Evolutionary conservation across 768 basidiomycete genomes (phyloP).

Genomic region (Lactarius vividus): DNA sequence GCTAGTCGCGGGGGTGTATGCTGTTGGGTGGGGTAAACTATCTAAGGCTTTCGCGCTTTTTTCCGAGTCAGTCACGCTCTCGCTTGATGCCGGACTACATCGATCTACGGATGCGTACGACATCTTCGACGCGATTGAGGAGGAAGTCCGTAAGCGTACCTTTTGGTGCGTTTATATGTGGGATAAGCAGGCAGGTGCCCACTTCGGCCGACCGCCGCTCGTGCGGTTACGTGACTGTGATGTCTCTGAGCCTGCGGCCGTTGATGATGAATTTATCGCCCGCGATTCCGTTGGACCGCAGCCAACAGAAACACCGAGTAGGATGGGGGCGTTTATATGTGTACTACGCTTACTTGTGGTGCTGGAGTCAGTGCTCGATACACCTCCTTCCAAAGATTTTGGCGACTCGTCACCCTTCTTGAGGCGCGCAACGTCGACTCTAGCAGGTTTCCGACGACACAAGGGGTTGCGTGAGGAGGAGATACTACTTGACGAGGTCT

Average conservation of each 20-base stretch:
- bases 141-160: constrained; percentile 88
- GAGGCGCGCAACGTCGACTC: constrained; percentile 61
- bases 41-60: constrained; percentile 84
- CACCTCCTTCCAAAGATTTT: constrained; percentile 62
- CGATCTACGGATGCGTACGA: constrained; percentile 83
- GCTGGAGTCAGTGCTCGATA: constrained; percentile 83
- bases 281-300: constrained; percentile 64
- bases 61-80: constrained; percentile 84
- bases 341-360: constrained; percentile 80
- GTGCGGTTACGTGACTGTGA: constrained; percentile 88
- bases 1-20: constrained; percentile 89
- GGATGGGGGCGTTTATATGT: constrained; percentile 79
- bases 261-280: constrained; percentile 89
- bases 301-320: constrained; percentile 67
- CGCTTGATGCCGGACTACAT: constrained; percentile 85
- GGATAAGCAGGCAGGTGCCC: constrained; percentile 90
- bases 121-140: constrained; percentile 85
- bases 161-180: constrained; percentile 97
- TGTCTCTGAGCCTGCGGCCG: constrained; percentile 77
- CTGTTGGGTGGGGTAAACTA: constrained; percentile 84
- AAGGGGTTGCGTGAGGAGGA: constrained; percentile 80
- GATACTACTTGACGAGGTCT: constrained; percentile 75
- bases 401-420: constrained; percentile 78
- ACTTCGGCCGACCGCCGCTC: constrained; percentile 88
- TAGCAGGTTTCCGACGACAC: constrained; percentile 59